phyloP scores from a whole-genome alignment of 1,284 basidiomycete genomes.

The Cerrena zonata region DNA sequence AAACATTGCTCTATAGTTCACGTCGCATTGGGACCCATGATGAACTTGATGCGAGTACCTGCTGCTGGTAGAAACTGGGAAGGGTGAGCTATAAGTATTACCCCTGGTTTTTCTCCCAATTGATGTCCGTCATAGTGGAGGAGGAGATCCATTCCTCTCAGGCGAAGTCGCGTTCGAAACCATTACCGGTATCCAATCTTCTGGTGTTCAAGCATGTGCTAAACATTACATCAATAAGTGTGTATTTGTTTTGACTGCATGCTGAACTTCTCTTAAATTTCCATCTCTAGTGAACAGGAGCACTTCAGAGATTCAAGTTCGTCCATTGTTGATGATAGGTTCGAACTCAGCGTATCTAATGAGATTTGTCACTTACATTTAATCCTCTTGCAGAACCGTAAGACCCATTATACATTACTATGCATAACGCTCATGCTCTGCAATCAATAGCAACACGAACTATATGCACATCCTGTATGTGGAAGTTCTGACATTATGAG shows the following conservation, averaged over 20 bases:
- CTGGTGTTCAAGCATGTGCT: slow-evolving; percentile 54
- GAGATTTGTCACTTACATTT: neutral
- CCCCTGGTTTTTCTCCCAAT: neutral
- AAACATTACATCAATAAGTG: slow-evolving; percentile 61
- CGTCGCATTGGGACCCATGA: slow-evolving; percentile 19
- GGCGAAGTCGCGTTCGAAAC: slow-evolving; percentile 58
- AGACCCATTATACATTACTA: slow-evolving; percentile 9
- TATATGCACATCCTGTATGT: slow-evolving; percentile 47
- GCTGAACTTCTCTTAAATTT: neutral
- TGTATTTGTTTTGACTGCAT: slow-evolving; percentile 4
- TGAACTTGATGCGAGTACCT: slow-evolving; percentile 56
- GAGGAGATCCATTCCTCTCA: slow-evolving; percentile 58
- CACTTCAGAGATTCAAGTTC: slow-evolving; percentile 48
- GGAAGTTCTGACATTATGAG: neutral
- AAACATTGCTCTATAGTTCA: slow-evolving; percentile 8
- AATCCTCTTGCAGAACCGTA: slow-evolving; percentile 26
- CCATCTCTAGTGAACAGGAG: slow-evolving; percentile 43
- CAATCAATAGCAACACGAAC: slow-evolving; percentile 46
- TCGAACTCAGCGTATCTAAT: slow-evolving; percentile 16
- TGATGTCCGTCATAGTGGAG: slow-evolving; percentile 37
- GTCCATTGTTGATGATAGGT: slow-evolving; percentile 65
- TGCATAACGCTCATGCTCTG: too few relatives aligned
- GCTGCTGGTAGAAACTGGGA: slow-evolving; percentile 73
- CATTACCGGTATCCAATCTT: slow-evolving; percentile 54
- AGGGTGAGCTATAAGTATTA: slow-evolving; percentile 33